These are phyloP conservation scores for Aspergillus awamori DNA, from an alignment of 2,329 filamentous ascomycete species.

Conservation along the genomic window DNA sequence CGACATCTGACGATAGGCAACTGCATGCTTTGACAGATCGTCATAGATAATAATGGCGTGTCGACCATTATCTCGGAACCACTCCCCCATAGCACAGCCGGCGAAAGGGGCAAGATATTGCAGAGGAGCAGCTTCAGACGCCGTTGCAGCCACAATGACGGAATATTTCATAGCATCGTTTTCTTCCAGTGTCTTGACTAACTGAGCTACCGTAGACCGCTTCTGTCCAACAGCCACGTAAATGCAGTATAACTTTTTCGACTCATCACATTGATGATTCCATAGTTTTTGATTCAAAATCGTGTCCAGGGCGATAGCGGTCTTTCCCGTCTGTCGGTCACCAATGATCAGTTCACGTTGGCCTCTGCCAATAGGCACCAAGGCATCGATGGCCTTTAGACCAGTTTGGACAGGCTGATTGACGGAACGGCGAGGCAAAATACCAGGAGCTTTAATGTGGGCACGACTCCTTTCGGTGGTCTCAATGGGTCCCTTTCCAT, in stretches of 20 bases:
- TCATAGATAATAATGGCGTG: slow-evolving; percentile 92
- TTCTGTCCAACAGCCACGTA: slow-evolving; percentile 99
- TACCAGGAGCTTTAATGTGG: slow-evolving; percentile 98
- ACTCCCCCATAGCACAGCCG: slow-evolving; percentile 67
- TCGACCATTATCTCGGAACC: slow-evolving; percentile 80
- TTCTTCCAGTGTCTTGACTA: slow-evolving; percentile 99
- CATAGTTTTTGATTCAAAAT: slow-evolving; percentile 99
- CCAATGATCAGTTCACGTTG: slow-evolving; percentile 99
- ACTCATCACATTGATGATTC: slow-evolving; percentile 91
- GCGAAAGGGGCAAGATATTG: slow-evolving; percentile 96
- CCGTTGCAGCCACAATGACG: slow-evolving; percentile 90
- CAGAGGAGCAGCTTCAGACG: slow-evolving; percentile 92
- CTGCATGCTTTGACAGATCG: slow-evolving; percentile 96
- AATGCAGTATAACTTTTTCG: slow-evolving; percentile 98
- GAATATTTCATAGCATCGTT: slow-evolving; percentile 99
- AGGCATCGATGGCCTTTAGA: slow-evolving; percentile 98
- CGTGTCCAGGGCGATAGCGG: slow-evolving; percentile 93
- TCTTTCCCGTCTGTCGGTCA: slow-evolving; percentile 99
- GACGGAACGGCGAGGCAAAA: slow-evolving; percentile 95
- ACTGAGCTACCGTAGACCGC: slow-evolving; percentile 97
- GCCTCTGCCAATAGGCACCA: slow-evolving; percentile 99
- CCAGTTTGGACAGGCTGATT: slow-evolving; percentile 99
- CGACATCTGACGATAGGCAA: slow-evolving; percentile 98
- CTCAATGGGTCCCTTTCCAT: slow-evolving; percentile 97
- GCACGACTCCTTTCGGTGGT: slow-evolving; percentile 90